Conservation (phyloP, 805 yeast species). For the Candida silvatica region DNA sequence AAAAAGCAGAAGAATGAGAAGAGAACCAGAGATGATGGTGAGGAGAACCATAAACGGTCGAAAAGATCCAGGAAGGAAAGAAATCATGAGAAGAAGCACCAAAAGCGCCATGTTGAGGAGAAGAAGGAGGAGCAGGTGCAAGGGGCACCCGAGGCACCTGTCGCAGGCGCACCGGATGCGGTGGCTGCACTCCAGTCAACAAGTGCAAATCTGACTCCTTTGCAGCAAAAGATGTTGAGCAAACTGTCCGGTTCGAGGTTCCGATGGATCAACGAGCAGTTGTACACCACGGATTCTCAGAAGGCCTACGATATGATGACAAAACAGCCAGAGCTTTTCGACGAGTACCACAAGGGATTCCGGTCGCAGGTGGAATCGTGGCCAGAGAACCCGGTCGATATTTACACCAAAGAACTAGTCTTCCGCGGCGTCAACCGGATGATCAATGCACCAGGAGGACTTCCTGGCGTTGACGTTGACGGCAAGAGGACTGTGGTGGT, state of each 20-base stretch:
- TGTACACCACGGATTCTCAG: conserved; percentile 79
- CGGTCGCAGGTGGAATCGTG: conserved; percentile 90
- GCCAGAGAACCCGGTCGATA: conserved; percentile 99
- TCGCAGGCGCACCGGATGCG: conserved; percentile 1
- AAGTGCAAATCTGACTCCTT: conserved; percentile 58
- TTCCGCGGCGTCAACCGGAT: conserved; percentile 46
- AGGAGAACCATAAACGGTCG: conserved; percentile 8
- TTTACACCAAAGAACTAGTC: conserved; percentile 66
- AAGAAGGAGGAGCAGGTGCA: conserved; percentile 5
- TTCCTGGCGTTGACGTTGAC: conserved; percentile 58
- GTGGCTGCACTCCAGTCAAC: conserved; percentile 2
- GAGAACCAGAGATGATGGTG: conserved; percentile 13
- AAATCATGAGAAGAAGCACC: conserved; percentile 7
- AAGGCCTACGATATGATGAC: conserved; percentile 66
- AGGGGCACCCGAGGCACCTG: neutral
- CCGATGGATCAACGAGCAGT: conserved; percentile 96
- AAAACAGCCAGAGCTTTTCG: conserved; percentile 81
- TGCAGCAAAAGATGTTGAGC: conserved; percentile 93
- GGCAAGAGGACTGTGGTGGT: conserved; percentile 52
- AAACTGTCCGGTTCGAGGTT: conserved; percentile 92
- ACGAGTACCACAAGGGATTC: conserved; percentile 94
- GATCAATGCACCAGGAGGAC: conserved; percentile 92
- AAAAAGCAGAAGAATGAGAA: conserved; percentile 14
- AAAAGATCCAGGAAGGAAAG: conserved; percentile 7
- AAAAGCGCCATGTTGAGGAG: conserved; percentile 5